Evolutionary conservation across 192 early-diverging fungal genomes (phyloP), one percentile per base, ranked within the genome.

Genomic region (Entomortierella parvispora): DNA sequence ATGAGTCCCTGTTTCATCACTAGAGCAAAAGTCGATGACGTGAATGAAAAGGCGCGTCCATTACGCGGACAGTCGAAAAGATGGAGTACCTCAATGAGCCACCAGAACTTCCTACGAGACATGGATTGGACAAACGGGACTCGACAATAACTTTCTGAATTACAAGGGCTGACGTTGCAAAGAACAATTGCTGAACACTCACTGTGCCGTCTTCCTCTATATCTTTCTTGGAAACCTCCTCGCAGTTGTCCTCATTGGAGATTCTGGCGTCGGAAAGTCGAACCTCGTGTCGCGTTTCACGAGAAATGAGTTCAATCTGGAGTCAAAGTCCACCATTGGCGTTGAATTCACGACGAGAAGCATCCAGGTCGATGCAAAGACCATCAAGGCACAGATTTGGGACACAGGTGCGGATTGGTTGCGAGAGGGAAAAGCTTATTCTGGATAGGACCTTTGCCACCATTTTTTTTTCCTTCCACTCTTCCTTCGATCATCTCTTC

Each of bases 351-450:
- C 95, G 43, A 98, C 95, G 32, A 87, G 96, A 66, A 93, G 89
- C 83, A 97, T 99, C 68, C 92, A 97, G 78, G 95, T 99, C 42
- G 96, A 99, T 63, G 85, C 88, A 65, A 99, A 99, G 87, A 96
- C 93, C 15, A 96, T 99, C 82, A 99, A 98, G 84, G 95, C 95
- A 48, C 97, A 99, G 82, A 98, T 99, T 82, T 99, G 97, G 97
- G 97, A 99, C 86, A 99, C 97, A 61, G 97, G 95, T 87, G 79
- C 71, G 62, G 52, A 28, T 58, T 48, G 32, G 7, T 42, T 57
- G 2, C 23, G 12, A 40, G 37, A 40, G 37, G 37, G 12, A 40
- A 12, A 40, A 12, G 37, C 33, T 58, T 29, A 22, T 32, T 47
- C 15, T 23, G 15, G 14, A 18, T 4, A 4, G 5, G 32, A 53